A percentile compares a stretch with the other conserved stretches of the same genome.
These are phyloP conservation scores for Prunella vulgaris DNA, from an alignment of 257 asterid genomes.

Conservation along the genomic window DNA sequence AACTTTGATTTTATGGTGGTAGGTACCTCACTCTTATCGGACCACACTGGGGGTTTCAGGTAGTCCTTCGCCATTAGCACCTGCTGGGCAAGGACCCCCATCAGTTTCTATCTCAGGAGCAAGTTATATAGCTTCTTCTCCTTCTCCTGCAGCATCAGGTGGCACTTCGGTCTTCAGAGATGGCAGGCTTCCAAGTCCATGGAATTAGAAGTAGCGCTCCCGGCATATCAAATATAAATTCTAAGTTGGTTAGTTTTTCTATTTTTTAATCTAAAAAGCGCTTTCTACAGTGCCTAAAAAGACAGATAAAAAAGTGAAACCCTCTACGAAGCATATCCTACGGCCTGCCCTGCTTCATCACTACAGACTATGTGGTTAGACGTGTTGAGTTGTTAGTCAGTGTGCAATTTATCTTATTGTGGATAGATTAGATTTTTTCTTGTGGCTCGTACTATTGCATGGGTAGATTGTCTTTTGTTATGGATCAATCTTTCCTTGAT, in stretches of 20 bases:
- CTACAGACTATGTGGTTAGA: background rate
- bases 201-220: constrained; percentile 37
- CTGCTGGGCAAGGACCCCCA: constrained; percentile 55
- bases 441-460: background rate
- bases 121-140: constrained; percentile 67
- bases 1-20: constrained; percentile 19
- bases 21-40: constrained; percentile 65
- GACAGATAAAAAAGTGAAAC: background rate
- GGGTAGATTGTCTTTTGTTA: background rate
- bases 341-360: background rate
- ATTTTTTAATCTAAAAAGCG: background rate
- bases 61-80: constrained; percentile 79
- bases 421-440: background rate
- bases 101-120: constrained; percentile 67
- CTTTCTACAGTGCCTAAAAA: background rate
- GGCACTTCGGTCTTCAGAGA: constrained; percentile 81
- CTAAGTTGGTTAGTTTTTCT: background rate
- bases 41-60: constrained; percentile 48
- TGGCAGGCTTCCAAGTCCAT: constrained; percentile 61
- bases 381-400: background rate
- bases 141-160: constrained; percentile 94
- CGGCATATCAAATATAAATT: background rate
- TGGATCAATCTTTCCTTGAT: background rate
- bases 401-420: background rate
- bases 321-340: constrained; percentile 11